Percentiles rank a stretch among this genome's conserved stretches.
phyloP scores from a whole-genome alignment of 2,329 filamentous ascomycete species.

The Colletotrichum sp. region DNA sequence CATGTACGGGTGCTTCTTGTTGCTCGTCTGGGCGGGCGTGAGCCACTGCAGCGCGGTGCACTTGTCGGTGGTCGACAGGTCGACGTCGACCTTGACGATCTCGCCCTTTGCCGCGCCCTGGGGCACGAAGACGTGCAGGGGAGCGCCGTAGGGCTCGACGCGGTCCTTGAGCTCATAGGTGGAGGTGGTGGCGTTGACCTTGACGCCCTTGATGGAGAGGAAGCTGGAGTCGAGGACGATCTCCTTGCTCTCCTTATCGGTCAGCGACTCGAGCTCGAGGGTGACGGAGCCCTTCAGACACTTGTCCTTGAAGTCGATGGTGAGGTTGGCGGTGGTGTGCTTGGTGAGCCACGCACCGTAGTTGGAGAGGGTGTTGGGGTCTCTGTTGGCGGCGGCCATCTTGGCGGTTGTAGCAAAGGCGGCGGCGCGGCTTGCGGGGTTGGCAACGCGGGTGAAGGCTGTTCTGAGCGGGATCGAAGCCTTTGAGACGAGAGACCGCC shows the following conservation, averaged over 20 bases:
- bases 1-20: slow-evolving; percentile 96
- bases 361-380: slow-evolving; percentile 91
- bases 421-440: not conserved
- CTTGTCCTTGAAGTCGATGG: slow-evolving; percentile 83
- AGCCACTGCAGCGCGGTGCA: slow-evolving; percentile 97
- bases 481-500: slow-evolving; percentile 17
- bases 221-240: slow-evolving; percentile 90
- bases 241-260: slow-evolving; percentile 73
- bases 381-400: slow-evolving; percentile 52
- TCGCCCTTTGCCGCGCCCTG: slow-evolving; percentile 58
- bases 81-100: slow-evolving; percentile 64
- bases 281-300: slow-evolving; percentile 78
- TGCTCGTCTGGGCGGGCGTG: slow-evolving; percentile 89
- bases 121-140: slow-evolving; percentile 69
- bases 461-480: slow-evolving; percentile 17
- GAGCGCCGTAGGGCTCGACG: slow-evolving; percentile 75
- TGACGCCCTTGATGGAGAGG: slow-evolving; percentile 75
- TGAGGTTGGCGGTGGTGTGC: slow-evolving; percentile 82
- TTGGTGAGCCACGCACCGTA: slow-evolving; percentile 86
- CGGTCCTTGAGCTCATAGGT: slow-evolving; percentile 75
- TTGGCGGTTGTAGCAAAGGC: slow-evolving; percentile 10
- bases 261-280: slow-evolving; percentile 78
- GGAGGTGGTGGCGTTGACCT: slow-evolving; percentile 67
- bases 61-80: slow-evolving; percentile 80
- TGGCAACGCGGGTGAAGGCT: not conserved